Evolutionary conservation across 1,284 basidiomycete species (phyloP).

Genomic region (Violaceomyces palustris): DNA sequence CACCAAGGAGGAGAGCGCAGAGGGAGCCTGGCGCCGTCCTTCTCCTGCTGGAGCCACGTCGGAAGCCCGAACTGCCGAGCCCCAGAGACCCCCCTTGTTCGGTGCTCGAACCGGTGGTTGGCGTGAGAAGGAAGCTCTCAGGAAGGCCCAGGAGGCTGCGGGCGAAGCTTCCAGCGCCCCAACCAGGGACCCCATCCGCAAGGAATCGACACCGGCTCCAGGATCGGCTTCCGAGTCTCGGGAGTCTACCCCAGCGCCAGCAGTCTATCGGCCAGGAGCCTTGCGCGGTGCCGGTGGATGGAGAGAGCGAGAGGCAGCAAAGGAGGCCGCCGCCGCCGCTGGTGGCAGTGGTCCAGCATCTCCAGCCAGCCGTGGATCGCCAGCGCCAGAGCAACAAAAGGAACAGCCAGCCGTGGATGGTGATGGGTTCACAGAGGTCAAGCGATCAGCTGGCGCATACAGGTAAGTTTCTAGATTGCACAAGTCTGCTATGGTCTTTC

Average conservation of each 20-base stretch:
- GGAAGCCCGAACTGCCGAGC: slow-evolving; percentile 4
- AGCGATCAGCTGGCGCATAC: slow-evolving; percentile 15
- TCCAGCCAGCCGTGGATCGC: background rate
- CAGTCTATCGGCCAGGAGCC: too few species aligned
- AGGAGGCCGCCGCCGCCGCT: slow-evolving; percentile 14
- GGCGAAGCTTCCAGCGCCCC: too few species aligned
- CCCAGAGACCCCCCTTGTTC: slow-evolving; percentile 19
- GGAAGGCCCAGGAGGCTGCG: too few species aligned
- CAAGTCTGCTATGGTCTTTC: too few species aligned
- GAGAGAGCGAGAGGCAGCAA: slow-evolving; percentile 28
- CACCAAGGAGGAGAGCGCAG: background rate
- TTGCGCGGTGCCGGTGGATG: slow-evolving; percentile 8
- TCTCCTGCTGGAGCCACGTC: slow-evolving; percentile 7
- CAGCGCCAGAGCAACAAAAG: background rate
- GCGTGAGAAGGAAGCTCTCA: too few species aligned
- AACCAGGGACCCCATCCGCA: too few species aligned
- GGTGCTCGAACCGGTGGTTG: slow-evolving; percentile 11
- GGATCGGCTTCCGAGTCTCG: too few species aligned
- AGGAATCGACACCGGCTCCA: too few species aligned
- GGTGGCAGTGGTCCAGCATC: background rate
- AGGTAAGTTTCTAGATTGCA: background rate
- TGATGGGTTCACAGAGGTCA: slow-evolving; percentile 37
- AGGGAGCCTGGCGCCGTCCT: slow-evolving; percentile 1
- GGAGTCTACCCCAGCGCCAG: too few species aligned
- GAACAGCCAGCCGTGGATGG: slow-evolving; percentile 1